Evolutionary conservation across 164 flowering plant genomes (phyloP).

Genomic region (Annona cherimola): DNA sequence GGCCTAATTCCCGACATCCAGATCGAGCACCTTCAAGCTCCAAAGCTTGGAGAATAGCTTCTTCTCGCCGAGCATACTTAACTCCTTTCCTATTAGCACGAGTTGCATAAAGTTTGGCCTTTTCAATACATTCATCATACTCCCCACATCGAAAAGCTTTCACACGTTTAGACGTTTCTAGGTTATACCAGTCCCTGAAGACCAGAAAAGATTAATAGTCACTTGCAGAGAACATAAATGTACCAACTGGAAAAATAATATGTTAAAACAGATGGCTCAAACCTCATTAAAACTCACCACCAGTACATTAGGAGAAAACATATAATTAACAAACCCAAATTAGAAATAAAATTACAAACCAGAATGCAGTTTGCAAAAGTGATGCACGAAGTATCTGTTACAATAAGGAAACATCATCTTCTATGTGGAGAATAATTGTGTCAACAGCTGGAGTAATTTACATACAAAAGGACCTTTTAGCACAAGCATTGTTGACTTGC

Average conservation of each 20-base stretch:
- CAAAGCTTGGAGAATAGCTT: slow-evolving; percentile 87
- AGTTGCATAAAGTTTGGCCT: slow-evolving; percentile 62
- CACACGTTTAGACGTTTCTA: slow-evolving; percentile 80
- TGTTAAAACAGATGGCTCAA: not conserved
- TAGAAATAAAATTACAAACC: not conserved
- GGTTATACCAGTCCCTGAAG: slow-evolving; percentile 91
- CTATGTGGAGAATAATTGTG: not conserved
- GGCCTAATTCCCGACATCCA: slow-evolving; percentile 22
- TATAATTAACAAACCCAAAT: not conserved
- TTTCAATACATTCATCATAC: slow-evolving; percentile 72
- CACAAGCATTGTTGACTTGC: not conserved
- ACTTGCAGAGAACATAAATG: not conserved
- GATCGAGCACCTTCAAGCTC: slow-evolving; percentile 55
- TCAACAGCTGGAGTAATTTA: not conserved
- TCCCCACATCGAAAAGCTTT: slow-evolving; percentile 95
- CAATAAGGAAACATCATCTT: not conserved
- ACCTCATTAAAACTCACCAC: not conserved
- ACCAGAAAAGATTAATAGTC: not conserved
- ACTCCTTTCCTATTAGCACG: slow-evolving; percentile 46
- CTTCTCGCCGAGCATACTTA: slow-evolving; percentile 82
- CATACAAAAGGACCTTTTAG: not conserved
- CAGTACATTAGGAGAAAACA: no score
- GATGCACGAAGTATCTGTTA: not conserved
- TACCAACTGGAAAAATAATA: not conserved
- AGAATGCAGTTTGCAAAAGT: no score